These are phyloP conservation scores for Chrysosporium queenslandicum DNA, from an alignment of 2,329 filamentous ascomycete species.

Conservation along the genomic window DNA sequence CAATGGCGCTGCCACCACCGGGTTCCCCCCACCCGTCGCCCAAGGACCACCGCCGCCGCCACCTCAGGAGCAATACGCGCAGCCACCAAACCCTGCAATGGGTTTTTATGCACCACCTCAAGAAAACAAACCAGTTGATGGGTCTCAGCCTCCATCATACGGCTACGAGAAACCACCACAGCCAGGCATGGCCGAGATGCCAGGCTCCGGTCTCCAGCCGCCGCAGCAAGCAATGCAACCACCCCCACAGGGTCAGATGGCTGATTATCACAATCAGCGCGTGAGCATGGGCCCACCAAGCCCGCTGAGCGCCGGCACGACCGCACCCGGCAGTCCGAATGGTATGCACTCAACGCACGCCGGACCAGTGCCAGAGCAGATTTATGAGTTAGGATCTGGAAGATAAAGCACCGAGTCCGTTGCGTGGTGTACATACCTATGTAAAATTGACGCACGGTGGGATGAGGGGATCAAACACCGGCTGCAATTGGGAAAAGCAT, in stretches of 20 bases:
- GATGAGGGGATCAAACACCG: too few species aligned
- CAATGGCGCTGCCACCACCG: not conserved
- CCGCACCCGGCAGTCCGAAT: conserved; percentile 6
- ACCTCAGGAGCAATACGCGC: conserved; percentile 1
- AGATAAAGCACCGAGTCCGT: not conserved
- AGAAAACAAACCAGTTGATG: conserved; percentile 10
- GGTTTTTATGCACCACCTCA: conserved; percentile 17
- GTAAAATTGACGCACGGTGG: too few species aligned
- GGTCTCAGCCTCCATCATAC: conserved; percentile 12
- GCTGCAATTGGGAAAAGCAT: too few species aligned
- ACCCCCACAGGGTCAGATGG: conserved; percentile 1
- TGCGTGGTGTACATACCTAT: too few species aligned
- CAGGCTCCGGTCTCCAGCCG: conserved; percentile 8
- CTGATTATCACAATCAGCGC: conserved; percentile 14
- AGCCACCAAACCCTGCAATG: conserved; percentile 1
- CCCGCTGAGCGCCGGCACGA: not conserved
- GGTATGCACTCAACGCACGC: conserved; percentile 14
- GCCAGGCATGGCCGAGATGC: conserved; percentile 14
- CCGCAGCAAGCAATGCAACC: conserved; percentile 1
- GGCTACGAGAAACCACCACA: conserved; percentile 12
- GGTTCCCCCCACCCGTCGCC: not conserved
- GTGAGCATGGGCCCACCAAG: conserved; percentile 9
- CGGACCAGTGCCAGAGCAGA: conserved; percentile 17
- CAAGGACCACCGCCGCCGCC: not conserved
- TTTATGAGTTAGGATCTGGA: conserved; percentile 16